Evolutionary conservation across 2,329 filamentous ascomycete species (phyloP).

Genomic region (Ophiostoma montium): DNA sequence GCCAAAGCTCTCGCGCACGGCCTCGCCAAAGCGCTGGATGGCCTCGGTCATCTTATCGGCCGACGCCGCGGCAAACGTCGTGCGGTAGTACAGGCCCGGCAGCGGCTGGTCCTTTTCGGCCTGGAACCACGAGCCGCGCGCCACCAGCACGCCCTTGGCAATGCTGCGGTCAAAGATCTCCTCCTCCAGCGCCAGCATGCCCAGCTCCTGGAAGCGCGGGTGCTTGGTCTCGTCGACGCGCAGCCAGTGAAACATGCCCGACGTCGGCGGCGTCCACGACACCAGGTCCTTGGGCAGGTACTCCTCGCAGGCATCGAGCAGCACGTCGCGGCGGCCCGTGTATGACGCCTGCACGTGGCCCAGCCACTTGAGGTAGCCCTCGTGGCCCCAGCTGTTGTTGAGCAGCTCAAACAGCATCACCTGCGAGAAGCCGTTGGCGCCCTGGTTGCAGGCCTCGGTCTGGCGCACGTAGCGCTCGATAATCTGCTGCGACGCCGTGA

Average conservation of each 20-base stretch:
- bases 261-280: constrained; percentile 63
- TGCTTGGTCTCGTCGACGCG: constrained; percentile 4
- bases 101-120: constrained; percentile 50
- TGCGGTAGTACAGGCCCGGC: constrained; percentile 68
- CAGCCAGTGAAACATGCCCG: constrained; percentile 93
- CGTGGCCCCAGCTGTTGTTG: constrained; percentile 76
- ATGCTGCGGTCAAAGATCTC: constrained; percentile 71
- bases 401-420: constrained; percentile 75
- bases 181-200: constrained; percentile 60
- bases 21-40: constrained; percentile 60
- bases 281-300: constrained; percentile 61
- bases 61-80: constrained; percentile 75
- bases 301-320: constrained; percentile 68
- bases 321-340: constrained; percentile 59
- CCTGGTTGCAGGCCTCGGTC: constrained; percentile 72
- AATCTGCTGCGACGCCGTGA: constrained; percentile 75
- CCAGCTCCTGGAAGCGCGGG: constrained; percentile 20
- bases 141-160: constrained; percentile 63
- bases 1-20: constrained; percentile 47
- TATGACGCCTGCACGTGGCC: constrained; percentile 72
- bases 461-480: constrained; percentile 71
- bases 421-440: constrained; percentile 73
- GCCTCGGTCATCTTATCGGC: constrained; percentile 56
- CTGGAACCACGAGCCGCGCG: constrained; percentile 81
- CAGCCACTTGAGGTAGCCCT: constrained; percentile 80